Percentiles rank a stretch among this genome's conserved stretches.
phyloP scores from a whole-genome alignment of 768 basidiomycete species.

The Tricholoma matsutake region DNA sequence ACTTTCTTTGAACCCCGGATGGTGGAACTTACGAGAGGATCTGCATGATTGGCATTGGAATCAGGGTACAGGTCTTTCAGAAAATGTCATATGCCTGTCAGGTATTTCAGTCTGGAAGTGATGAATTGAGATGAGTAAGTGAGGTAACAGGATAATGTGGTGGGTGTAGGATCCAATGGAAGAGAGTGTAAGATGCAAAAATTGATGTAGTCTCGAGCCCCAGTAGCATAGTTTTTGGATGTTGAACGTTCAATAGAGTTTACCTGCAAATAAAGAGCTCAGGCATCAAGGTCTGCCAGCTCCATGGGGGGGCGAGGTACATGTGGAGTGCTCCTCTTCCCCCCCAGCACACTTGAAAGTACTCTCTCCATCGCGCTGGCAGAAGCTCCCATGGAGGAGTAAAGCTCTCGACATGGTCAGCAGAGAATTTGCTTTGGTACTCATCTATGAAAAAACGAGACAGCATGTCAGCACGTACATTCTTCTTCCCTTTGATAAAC shows the following conservation, averaged over 20 bases:
- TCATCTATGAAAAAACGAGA: constrained; percentile 16
- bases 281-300: constrained; percentile 14
- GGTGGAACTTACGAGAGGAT: background rate
- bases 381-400: constrained; percentile 15
- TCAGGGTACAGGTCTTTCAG: background rate
- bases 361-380: constrained; percentile 17
- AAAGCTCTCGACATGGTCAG: constrained; percentile 15
- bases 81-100: background rate
- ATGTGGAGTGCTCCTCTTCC: background rate
- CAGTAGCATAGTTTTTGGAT: too few relatives aligned
- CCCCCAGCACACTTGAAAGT: constrained; percentile 18
- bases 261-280: constrained; percentile 12
- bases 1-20: background rate
- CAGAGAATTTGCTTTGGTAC: constrained; percentile 12
- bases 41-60: background rate
- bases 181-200: constrained; percentile 15
- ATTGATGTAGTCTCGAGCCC: constrained; percentile 17
- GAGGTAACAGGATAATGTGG: constrained; percentile 16
- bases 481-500: constrained; percentile 16
- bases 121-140: constrained; percentile 16
- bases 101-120: constrained; percentile 16
- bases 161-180: constrained; percentile 18
- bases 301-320: constrained; percentile 9
- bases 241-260: constrained; percentile 19
- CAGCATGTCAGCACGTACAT: constrained; percentile 15